Evolutionary conservation across 345 rosid genomes (phyloP).

Genomic region (Bruguiera parviflora): DNA sequence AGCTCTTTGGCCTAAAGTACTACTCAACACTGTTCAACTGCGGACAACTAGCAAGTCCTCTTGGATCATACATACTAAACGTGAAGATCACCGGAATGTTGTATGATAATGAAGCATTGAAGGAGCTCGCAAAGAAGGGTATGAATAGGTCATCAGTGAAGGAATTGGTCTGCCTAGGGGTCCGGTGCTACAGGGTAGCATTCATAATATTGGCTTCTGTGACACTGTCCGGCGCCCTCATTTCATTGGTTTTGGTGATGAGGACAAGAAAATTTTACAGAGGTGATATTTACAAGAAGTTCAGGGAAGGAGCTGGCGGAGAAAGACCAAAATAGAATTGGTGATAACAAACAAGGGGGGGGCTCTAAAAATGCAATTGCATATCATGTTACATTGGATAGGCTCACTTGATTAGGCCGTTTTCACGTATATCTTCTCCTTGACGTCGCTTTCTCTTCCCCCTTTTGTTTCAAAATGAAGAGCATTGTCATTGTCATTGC

Average conservation of each 20-base stretch:
- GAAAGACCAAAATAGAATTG: no score
- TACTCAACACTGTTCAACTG: slow-evolving; percentile 89
- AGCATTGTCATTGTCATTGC: no score
- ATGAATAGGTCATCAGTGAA: slow-evolving; percentile 46
- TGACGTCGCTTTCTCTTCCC: no score
- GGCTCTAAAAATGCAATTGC: no score
- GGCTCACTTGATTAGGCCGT: no score
- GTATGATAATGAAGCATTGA: slow-evolving; percentile 63
- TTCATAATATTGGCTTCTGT: slow-evolving; percentile 51
- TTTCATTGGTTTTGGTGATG: slow-evolving; percentile 53
- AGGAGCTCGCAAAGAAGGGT: slow-evolving; percentile 48
- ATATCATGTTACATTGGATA: no score
- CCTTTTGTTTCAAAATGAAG: no score
- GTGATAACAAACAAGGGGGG: no score
- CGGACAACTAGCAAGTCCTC: slow-evolving; percentile 79
- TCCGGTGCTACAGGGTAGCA: slow-evolving; percentile 55
- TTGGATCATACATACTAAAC: slow-evolving; percentile 73
- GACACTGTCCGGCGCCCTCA: slow-evolving; percentile 57
- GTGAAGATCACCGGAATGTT: slow-evolving; percentile 65
- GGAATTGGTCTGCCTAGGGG: slow-evolving; percentile 65
- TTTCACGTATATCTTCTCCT: no score
- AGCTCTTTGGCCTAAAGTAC: slow-evolving; percentile 84
- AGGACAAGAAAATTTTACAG: slow-evolving; percentile 72
- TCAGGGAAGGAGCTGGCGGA: slow-evolving; percentile 40
- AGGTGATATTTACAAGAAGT: slow-evolving; percentile 79